Conservation (phyloP, 768 basidiomycete species). For the Suillus subluteus region DNA sequence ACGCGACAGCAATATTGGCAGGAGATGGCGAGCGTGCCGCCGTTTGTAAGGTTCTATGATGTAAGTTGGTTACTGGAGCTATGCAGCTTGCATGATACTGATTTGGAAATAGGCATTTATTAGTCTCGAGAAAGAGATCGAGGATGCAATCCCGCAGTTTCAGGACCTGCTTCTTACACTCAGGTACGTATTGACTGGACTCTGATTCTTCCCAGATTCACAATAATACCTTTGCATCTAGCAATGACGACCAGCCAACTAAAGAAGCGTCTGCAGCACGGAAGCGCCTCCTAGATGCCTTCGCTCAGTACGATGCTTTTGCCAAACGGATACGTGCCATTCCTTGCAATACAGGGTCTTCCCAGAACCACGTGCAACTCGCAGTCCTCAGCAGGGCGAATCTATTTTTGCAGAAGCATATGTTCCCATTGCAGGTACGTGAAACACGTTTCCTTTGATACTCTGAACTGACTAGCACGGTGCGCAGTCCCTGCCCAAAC, state of each 20-base stretch:
- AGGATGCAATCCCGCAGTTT: slow-evolving; percentile 82
- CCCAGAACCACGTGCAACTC: slow-evolving; percentile 82
- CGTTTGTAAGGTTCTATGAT: slow-evolving; percentile 72
- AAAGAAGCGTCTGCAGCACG: slow-evolving; percentile 72
- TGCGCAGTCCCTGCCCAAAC: slow-evolving; percentile 51
- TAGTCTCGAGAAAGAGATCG: slow-evolving; percentile 85
- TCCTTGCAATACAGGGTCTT: slow-evolving; percentile 66
- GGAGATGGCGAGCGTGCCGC: slow-evolving; percentile 59
- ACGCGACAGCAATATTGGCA: slow-evolving; percentile 83
- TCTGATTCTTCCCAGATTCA: slow-evolving; percentile 28
- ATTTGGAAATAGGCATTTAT: slow-evolving; percentile 58
- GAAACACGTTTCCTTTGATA: background rate
- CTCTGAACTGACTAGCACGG: background rate
- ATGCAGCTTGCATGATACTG: slow-evolving; percentile 3
- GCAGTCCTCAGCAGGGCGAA: slow-evolving; percentile 80
- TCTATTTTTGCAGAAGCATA: slow-evolving; percentile 84
- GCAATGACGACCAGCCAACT: slow-evolving; percentile 54
- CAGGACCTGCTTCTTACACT: slow-evolving; percentile 81
- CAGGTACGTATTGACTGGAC: slow-evolving; percentile 44
- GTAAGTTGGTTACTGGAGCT: slow-evolving; percentile 38
- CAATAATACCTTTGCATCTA: slow-evolving; percentile 11
- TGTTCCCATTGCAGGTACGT: slow-evolving; percentile 57
- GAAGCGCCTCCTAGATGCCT: slow-evolving; percentile 82
- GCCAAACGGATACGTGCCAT: slow-evolving; percentile 83
- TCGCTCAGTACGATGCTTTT: slow-evolving; percentile 87